Conservation (phyloP, 192 early-diverging fungal genomes). For the Geranomyces michiganensis region DNA sequence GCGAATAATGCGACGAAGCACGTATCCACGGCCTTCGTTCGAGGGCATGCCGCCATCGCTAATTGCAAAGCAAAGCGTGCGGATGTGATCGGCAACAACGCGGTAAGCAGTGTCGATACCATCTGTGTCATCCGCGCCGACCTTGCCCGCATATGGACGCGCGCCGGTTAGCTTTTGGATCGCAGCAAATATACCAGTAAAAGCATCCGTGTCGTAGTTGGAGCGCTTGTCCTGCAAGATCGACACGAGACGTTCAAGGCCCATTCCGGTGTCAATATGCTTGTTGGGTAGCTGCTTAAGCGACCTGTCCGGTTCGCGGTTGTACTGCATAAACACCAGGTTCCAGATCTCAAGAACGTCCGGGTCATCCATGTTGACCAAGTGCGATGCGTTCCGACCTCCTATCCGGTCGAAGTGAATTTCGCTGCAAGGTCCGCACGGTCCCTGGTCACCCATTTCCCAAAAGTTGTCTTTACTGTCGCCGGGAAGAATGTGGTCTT, state of each 20-base stretch:
- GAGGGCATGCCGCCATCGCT: slow-evolving; percentile 94
- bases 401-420: slow-evolving; percentile 98
- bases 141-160: slow-evolving; percentile 70
- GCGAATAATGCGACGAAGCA: slow-evolving; percentile 92
- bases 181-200: slow-evolving; percentile 74
- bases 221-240: slow-evolving; percentile 91
- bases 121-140: slow-evolving; percentile 89
- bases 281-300: slow-evolving; percentile 90
- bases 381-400: slow-evolving; percentile 79
- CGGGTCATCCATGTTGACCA: slow-evolving; percentile 98
- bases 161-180: slow-evolving; percentile 90
- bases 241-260: slow-evolving; percentile 92
- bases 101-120: slow-evolving; percentile 98
- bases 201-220: slow-evolving; percentile 98
- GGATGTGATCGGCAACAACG: slow-evolving; percentile 96
- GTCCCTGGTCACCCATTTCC: slow-evolving; percentile 98
- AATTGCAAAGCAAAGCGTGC: slow-evolving; percentile 96
- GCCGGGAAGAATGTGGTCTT: slow-evolving; percentile 82
- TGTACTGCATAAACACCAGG: slow-evolving; percentile 98
- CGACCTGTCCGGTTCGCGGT: slow-evolving; percentile 88
- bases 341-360: slow-evolving; percentile 99
- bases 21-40: slow-evolving; percentile 98
- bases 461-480: slow-evolving; percentile 97
- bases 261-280: slow-evolving; percentile 98
- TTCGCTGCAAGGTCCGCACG: slow-evolving; percentile 97